Conservation (phyloP, 2,329 filamentous ascomycete species). For the Dactylonectria estremocensis region DNA sequence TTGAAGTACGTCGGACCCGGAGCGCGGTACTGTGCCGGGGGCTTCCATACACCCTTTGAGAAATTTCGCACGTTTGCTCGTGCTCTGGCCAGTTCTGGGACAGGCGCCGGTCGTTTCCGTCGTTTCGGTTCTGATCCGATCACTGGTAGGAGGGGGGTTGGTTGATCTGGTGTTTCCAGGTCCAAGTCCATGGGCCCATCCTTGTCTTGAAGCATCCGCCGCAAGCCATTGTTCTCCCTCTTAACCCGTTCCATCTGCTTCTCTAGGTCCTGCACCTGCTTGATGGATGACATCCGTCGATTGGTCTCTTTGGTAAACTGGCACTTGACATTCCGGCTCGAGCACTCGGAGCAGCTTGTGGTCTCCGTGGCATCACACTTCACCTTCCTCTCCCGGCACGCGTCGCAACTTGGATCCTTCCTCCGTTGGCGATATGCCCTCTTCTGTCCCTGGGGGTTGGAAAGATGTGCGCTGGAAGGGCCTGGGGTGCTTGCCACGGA, state of each 20-base stretch:
- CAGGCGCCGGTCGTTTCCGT: constrained; percentile 71
- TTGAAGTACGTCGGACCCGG: constrained; percentile 65
- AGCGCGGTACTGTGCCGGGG: constrained; percentile 77
- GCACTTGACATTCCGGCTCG: constrained; percentile 95
- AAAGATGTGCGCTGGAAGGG: constrained; percentile 51
- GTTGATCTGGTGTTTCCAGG: constrained; percentile 63
- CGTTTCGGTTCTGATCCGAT: constrained; percentile 77
- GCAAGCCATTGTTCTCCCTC: constrained; percentile 83
- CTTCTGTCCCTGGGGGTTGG: constrained; percentile 81
- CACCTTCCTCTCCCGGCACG: constrained; percentile 88
- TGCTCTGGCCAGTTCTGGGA: constrained; percentile 80
- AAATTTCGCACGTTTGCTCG: constrained; percentile 81
- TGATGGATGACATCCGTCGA: constrained; percentile 98
- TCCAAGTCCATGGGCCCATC: constrained; percentile 67
- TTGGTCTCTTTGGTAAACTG: constrained; percentile 99
- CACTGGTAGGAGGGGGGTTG: constrained; percentile 72
- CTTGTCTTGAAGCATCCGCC: constrained; percentile 72
- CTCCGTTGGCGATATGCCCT: constrained; percentile 93
- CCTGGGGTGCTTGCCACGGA: constrained; percentile 71
- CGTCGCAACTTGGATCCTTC: constrained; percentile 98
- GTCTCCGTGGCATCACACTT: constrained; percentile 98
- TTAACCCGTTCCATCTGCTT: constrained; percentile 87
- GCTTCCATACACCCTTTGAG: constrained; percentile 85
- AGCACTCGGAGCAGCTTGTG: constrained; percentile 96
- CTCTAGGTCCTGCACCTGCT: constrained; percentile 97